Conservation (phyloP, 768 basidiomycete species). For the Psilocybe sp. region DNA sequence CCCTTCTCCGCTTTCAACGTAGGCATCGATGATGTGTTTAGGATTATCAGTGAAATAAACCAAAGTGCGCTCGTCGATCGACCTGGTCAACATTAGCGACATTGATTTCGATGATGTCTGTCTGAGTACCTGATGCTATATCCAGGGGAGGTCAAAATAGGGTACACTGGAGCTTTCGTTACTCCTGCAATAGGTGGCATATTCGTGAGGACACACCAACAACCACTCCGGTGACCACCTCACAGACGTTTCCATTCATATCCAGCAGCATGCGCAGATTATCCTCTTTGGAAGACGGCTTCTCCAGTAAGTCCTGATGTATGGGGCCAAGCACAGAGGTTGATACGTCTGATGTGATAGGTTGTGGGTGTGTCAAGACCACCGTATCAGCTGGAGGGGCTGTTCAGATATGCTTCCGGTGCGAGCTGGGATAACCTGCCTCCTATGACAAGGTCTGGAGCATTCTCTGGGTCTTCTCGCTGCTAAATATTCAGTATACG, state of each 20-base stretch:
- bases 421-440: constrained; percentile 25
- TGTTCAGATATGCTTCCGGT: constrained; percentile 72
- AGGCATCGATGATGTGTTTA: constrained; percentile 61
- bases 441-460: constrained; percentile 62
- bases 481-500: constrained; percentile 71
- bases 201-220: constrained; percentile 50
- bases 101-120: background rate
- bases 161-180: constrained; percentile 50
- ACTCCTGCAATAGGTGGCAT: background rate
- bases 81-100: constrained; percentile 36
- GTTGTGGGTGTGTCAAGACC: constrained; percentile 76
- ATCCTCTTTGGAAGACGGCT: constrained; percentile 76
- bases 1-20: constrained; percentile 84
- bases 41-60: constrained; percentile 75
- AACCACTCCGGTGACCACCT: constrained; percentile 89
- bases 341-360: constrained; percentile 53
- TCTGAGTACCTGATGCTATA: constrained; percentile 63
- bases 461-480: constrained; percentile 31
- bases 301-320: constrained; percentile 82
- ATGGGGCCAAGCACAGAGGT: constrained; percentile 50
- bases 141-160: constrained; percentile 72
- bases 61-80: constrained; percentile 78
- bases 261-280: constrained; percentile 86
- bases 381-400: constrained; percentile 81
- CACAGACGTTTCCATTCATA: constrained; percentile 81